Evolutionary conservation across 2,329 filamentous ascomycete species (phyloP), one percentile per base, ranked within the genome.

Genomic region (Aspergillus sp.): DNA sequence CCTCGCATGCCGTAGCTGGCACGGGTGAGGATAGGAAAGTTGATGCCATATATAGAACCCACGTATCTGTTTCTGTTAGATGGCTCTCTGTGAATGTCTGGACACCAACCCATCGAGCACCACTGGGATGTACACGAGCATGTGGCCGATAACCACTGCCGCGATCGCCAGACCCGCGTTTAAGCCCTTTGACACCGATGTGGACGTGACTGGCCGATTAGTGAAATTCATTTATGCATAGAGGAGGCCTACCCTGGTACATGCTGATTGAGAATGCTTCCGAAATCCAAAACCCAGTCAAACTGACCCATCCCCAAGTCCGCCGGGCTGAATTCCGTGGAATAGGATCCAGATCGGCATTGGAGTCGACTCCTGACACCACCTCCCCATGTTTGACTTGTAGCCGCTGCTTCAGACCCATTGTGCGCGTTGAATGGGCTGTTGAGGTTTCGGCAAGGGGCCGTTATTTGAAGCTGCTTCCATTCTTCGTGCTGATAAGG

Each of bases 261-360:
- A 63, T 63, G 61, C 61, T 63, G 21, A 63, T 63, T 17, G 58
- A 60, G 17, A 63, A 63, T 13, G 61, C 61, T 39, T 63, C 61
- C 10, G 61, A 58, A 25, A 63, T 59, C 61, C 61, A 63, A 21
- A 60, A 63, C 15, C 61, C 61, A 4, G 55, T 55, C 28, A 60
- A 52, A 2, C 58, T 60, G 30, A 58, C 58, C 61, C 61, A 63
- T 50, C 41, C 43, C 61, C 61, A 63, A n/a, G 61, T 63, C 6
- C 58, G 49, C 13, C 58, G 43, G 19, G 61, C 58, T 3, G 57
- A 60, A 13, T 57, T 30, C 12, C 59, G 54, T 3, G 58, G 61
- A 17, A 63, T 47, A 17, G 58, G 61, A 15, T 63, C 61, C n/a
- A 63, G 55, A 25, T 63, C 61, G 25, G 50, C 56, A 49, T 63